These are phyloP conservation scores for Ophiostoma sp. DNA, from an alignment of 2,329 filamentous ascomycete genomes.

Conservation along the genomic window DNA sequence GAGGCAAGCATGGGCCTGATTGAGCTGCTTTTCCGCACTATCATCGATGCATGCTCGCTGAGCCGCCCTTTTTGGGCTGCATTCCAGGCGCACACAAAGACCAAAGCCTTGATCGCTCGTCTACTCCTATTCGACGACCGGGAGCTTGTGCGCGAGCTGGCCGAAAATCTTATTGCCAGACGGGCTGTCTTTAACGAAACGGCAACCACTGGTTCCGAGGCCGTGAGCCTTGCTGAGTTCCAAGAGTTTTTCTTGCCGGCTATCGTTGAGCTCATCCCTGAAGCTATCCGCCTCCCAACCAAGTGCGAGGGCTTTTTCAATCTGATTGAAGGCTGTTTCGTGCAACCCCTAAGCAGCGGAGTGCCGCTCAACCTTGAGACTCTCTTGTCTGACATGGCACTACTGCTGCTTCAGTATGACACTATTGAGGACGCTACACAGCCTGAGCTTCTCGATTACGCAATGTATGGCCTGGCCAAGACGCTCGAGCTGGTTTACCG, in stretches of 20 bases:
- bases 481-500: constrained; percentile 35
- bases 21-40: constrained; percentile 36
- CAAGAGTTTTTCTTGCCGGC: constrained; percentile 46
- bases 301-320: constrained; percentile 45
- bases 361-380: constrained; percentile 29
- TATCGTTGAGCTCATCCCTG: constrained; percentile 37
- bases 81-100: constrained; percentile 33
- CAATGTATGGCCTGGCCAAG: constrained; percentile 36
- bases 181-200: constrained; percentile 26
- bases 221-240: constrained; percentile 37
- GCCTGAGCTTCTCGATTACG: constrained; percentile 36
- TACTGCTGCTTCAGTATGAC: constrained; percentile 31
- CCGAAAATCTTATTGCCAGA: constrained; percentile 35
- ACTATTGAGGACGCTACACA: constrained; percentile 37
- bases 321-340: constrained; percentile 40
- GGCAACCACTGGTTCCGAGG: neutral
- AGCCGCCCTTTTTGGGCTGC: constrained; percentile 39
- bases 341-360: constrained; percentile 34
- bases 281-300: constrained; percentile 33
- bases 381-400: constrained; percentile 30
- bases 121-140: constrained; percentile 39
- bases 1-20: constrained; percentile 25
- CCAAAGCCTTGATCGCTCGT: constrained; percentile 33
- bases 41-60: constrained; percentile 39
- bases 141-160: constrained; percentile 35